Base-by-base conservation (phyloP, 345 rosid species). In the Moricandia arvensis region DNA sequence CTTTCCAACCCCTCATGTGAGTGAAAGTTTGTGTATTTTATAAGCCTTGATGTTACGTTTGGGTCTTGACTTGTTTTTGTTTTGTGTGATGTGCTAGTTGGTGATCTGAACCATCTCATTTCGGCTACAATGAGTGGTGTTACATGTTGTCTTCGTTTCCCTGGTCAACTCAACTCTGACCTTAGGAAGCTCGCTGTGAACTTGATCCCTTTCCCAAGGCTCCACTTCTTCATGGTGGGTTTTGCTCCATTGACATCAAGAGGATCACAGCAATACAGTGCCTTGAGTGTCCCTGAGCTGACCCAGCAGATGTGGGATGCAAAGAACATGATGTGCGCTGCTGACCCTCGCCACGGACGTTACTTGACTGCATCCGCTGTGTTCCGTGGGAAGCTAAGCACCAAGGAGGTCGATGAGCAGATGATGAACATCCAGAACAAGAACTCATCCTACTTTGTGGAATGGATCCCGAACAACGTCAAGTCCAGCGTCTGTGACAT, bases 301-400 rank as follows among this genome's bases (percentile, higher is more conserved):
- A 80, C 83, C 21, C 83, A 80, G 34, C 83, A 80, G 57, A 80
- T 80, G 83, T 80, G 83, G 83, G 83, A 80, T 76, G 80, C 83
- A 0, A 80, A 80, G 80, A 80, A 80, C 80, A 80, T 80, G 83
- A 80, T 80, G 83, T 80, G 83, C 12, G 83, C 83, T 38, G 83
- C 83, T 75, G 83, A 80, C 66, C 83, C 83, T 59, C 83, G 83
- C 3, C 83, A 80, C 6, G 83, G 83, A 0, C 83, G 83, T 57
- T 80, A 80, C 80, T 17, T 80, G 5, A 80, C 83, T 10, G 83
- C 80, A 10, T 80, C 83, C 0, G 83, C 83, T 58, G 76, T 80
- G 33, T 80, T 80, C 80, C 83, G 83, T 59, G 83, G 83, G 13
- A 80, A 80, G 76, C 69, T 80, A 16, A 80, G 83, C 76, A 80